phyloP scores from a whole-genome alignment of 495 filamentous ascomycete genomes.

The Penicillium cosmopolitanum region DNA sequence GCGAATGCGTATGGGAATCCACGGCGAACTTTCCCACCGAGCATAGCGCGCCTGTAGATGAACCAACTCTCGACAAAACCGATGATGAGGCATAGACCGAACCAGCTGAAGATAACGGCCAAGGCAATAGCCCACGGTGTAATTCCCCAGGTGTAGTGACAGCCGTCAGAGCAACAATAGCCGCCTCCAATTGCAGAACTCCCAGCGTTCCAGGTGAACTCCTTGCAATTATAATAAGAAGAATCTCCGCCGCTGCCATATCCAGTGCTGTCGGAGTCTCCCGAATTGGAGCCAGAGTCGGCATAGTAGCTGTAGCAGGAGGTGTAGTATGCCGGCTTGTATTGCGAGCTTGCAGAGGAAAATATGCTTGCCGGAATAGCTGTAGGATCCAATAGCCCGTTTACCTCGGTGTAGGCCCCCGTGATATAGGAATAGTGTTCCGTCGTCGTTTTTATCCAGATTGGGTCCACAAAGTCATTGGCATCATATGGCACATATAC shows the following conservation, averaged over 20 bases:
- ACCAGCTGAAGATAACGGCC: constrained; percentile 38
- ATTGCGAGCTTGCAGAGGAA: constrained; percentile 23
- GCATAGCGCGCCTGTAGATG: constrained; percentile 49
- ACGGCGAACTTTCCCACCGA: constrained; percentile 40
- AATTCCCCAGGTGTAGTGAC: constrained; percentile 30
- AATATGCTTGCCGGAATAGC: constrained; percentile 25
- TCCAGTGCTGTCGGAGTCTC: background rate
- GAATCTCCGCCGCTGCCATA: background rate
- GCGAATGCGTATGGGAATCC: constrained; percentile 47
- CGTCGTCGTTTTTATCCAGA: constrained; percentile 26
- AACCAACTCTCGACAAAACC: constrained; percentile 47
- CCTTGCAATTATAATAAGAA: constrained; percentile 3
- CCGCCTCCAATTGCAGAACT: constrained; percentile 16
- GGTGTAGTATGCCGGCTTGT: constrained; percentile 17
- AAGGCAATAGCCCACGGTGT: constrained; percentile 31
- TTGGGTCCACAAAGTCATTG: constrained; percentile 14
- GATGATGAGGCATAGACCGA: constrained; percentile 42
- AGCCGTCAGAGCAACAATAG: constrained; percentile 20
- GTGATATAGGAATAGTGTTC: constrained; percentile 18
- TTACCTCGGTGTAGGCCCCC: constrained; percentile 14
- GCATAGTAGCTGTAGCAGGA: constrained; percentile 8
- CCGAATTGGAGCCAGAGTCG: background rate
- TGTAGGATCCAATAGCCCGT: constrained; percentile 27
- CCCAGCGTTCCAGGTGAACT: constrained; percentile 19
- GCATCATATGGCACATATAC: constrained; percentile 23